phyloP scores from a whole-genome alignment of 2,329 filamentous ascomycete species.

The Calonectria multiphialidica region DNA sequence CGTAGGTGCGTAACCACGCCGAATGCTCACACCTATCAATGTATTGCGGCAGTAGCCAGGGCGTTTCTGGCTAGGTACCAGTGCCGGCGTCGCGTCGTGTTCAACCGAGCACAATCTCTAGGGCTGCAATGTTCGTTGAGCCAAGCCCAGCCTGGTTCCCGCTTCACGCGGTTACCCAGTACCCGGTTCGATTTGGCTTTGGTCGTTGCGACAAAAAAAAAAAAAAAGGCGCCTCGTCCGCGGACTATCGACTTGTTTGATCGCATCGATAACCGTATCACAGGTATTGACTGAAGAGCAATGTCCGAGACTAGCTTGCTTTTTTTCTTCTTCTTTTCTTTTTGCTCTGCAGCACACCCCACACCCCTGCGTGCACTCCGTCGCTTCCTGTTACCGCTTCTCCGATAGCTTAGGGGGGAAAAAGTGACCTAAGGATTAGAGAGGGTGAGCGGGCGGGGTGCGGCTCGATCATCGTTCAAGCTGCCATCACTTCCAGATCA shows the following conservation, averaged over 20 bases:
- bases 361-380: not conserved
- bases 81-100: not conserved
- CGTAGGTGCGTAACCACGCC: not conserved
- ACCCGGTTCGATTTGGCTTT: not conserved
- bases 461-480: not conserved
- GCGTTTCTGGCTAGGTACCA: not conserved
- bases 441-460: not conserved
- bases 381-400: not conserved
- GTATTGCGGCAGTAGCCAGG: not conserved
- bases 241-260: not conserved
- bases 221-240: not conserved
- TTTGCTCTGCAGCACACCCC: not conserved
- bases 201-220: not conserved
- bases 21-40: not conserved
- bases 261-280: not conserved
- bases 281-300: not conserved
- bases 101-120: not conserved
- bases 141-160: not conserved
- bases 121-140: not conserved
- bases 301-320: not conserved
- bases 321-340: not conserved
- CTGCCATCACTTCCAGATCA: slow-evolving; percentile 6
- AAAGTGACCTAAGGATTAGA: not conserved
- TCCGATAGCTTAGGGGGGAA: not conserved
- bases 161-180: not conserved